Evolutionary conservation across 805 yeast species (phyloP).

Genomic region (Metschnikowia corniflorae): DNA sequence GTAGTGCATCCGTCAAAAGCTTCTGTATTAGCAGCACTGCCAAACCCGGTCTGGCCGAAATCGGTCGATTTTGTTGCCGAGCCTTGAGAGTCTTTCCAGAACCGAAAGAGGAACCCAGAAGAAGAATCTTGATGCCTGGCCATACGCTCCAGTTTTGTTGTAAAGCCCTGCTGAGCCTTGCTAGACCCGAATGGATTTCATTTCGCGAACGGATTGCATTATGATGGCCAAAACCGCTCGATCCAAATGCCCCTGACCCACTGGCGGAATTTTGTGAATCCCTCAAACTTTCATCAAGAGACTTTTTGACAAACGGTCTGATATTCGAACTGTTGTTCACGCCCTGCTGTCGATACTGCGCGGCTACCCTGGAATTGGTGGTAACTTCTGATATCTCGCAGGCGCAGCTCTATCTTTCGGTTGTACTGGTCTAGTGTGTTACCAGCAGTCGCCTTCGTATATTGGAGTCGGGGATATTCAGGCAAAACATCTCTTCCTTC

Average conservation of each 20-base stretch:
- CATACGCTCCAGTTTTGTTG: background rate
- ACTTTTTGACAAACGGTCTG: constrained; percentile 29
- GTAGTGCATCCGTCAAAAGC: constrained; percentile 6
- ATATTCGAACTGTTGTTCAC: constrained; percentile 3
- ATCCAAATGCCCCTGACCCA: constrained; percentile 10
- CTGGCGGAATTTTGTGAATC: constrained; percentile 7
- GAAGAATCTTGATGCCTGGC: background rate
- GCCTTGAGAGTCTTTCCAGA: background rate
- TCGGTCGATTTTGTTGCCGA: constrained; percentile 1
- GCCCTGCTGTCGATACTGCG: constrained; percentile 48
- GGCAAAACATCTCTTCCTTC: constrained; percentile 50
- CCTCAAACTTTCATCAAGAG: constrained; percentile 28
- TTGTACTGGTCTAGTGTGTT: constrained; percentile 39
- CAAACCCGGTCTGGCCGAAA: constrained; percentile 15
- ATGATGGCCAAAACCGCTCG: constrained; percentile 1
- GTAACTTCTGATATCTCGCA: constrained; percentile 26
- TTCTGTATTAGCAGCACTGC: constrained; percentile 2
- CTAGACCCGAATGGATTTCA: constrained; percentile 2
- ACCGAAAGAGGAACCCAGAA: background rate
- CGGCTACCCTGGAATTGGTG: constrained; percentile 47
- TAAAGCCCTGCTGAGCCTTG: background rate
- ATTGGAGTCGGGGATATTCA: constrained; percentile 51
- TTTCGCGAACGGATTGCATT: constrained; percentile 10
- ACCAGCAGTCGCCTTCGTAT: constrained; percentile 37
- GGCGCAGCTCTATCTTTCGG: constrained; percentile 31